These are phyloP conservation scores for Fusarium sp. DNA, from an alignment of 2,329 filamentous ascomycete species.

Conservation along the genomic window DNA sequence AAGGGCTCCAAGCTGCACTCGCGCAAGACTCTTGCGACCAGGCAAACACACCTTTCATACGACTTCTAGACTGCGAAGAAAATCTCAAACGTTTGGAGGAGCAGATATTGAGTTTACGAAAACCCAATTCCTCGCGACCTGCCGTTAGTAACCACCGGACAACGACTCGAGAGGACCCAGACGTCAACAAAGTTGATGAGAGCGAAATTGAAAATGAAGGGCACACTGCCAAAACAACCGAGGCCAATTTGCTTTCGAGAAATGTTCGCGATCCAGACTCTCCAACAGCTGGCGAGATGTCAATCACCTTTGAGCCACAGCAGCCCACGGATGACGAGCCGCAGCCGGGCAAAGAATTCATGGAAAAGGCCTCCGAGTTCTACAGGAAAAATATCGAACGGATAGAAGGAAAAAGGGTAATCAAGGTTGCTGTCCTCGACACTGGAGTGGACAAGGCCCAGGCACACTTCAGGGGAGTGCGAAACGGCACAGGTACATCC, in stretches of 20 bases:
- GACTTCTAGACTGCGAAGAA: not conserved
- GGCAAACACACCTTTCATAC: not conserved
- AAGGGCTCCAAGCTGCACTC: not conserved
- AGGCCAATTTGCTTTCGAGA: not conserved
- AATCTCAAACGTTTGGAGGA: not conserved
- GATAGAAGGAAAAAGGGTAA: not conserved
- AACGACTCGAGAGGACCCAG: not conserved
- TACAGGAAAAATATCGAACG: not conserved
- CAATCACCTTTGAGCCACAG: not conserved
- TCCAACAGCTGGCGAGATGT: not conserved
- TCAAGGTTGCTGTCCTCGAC: slow-evolving; percentile 12
- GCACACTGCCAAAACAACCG: not conserved
- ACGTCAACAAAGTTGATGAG: not conserved
- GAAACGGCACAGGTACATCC: not conserved
- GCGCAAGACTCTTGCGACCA: not conserved
- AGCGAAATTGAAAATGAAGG: not conserved
- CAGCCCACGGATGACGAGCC: too few species aligned
- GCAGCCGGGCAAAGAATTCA: not conserved
- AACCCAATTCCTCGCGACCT: not conserved
- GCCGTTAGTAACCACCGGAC: not conserved
- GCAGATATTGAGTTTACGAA: not conserved
- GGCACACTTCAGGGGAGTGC: not conserved
- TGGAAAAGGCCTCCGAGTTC: not conserved
- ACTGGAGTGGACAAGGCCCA: not conserved
- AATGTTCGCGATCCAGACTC: not conserved